These are phyloP conservation scores for Santalum album DNA, from an alignment of 164 flowering plant genomes.

Conservation along the genomic window DNA sequence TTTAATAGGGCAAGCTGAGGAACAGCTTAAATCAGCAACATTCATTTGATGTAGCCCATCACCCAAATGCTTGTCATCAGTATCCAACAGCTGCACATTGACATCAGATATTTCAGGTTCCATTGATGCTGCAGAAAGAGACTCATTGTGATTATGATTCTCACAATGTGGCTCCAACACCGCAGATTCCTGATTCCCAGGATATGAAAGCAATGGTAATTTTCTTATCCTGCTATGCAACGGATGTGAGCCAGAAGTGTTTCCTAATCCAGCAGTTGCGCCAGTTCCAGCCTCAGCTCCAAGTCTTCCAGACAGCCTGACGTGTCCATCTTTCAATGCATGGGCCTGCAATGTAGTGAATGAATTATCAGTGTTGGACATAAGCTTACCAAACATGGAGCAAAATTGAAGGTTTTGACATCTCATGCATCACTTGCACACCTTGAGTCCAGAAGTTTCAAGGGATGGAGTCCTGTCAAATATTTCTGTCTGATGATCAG, in stretches of 20 bases:
- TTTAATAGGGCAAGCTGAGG: slow-evolving; percentile 3
- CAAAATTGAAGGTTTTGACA: background rate
- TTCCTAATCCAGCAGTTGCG: slow-evolving; percentile 1
- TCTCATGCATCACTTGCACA: slow-evolving; percentile 7
- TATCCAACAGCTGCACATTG: background rate
- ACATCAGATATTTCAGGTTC: background rate
- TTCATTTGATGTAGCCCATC: slow-evolving; percentile 1
- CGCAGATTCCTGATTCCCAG: slow-evolving; percentile 5
- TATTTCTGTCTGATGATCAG: slow-evolving; percentile 5
- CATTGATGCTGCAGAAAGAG: background rate
- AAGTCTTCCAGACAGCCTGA: background rate
- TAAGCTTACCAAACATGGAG: no score
- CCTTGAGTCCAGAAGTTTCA: background rate
- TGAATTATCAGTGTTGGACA: background rate
- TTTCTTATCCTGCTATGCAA: background rate
- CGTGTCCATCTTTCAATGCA: background rate
- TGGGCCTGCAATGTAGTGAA: background rate
- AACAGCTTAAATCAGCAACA: slow-evolving; percentile 6
- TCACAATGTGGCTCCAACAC: background rate
- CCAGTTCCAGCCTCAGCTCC: slow-evolving; percentile 3
- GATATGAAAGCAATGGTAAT: background rate
- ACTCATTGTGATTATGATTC: slow-evolving; percentile 1
- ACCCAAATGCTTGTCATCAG: slow-evolving; percentile 6
- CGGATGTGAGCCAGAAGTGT: background rate
- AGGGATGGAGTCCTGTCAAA: background rate